Base-by-base conservation (phyloP, 2,329 filamentous ascomycete species). In the Pseudogymnoascus verrucosus region DNA sequence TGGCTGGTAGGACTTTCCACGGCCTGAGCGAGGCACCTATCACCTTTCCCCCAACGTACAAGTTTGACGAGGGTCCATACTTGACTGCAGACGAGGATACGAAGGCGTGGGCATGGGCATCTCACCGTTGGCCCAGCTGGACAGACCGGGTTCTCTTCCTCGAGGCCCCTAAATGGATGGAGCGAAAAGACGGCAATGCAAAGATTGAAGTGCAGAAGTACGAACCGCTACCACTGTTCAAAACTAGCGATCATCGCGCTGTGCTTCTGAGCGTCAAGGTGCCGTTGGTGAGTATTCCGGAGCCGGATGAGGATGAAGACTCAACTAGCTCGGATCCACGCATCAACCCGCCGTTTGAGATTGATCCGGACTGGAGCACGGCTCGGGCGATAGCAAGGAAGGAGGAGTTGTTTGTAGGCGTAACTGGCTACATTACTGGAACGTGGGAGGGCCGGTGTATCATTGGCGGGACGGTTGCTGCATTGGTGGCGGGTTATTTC, bases 1-100 rank as follows among this genome's bases (percentile, higher is more conserved):
- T 75, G 4, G 86, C 86, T 0, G 85, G 87, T 0, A 82, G 86
- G 14, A 91, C 90, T 1, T 78, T 96, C 23, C 92, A 98, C 67
- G 88, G 90, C 4, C 78, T 99, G 36, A 77, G 78, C 8, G 95
- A 99, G 76, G 84, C 87, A 0, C 78, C 82, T 0, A 85, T 98
- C 64, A 76, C 75, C 3, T 99, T 98, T 71, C 89, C 92, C 1
- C 95, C 95, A 0, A 97, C 95, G 0, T 99, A 99, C 80, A 99
- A 99, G 76, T 96, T 95, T 74, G 81, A 82, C 36, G 70, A 76
- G 31, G 73, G 74, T 6, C 76, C 79, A 12, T 77, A 75, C 26
- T 69, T 80, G 64, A 77, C 75, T 1, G 66, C 68, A 10, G 72
- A 73, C 12, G 72, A 70, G 65, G 73, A 77, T 37, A 72, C 77